These are phyloP conservation scores for Rhizopogon roseolus DNA, from an alignment of 768 basidiomycete genomes.

Conservation along the genomic window DNA sequence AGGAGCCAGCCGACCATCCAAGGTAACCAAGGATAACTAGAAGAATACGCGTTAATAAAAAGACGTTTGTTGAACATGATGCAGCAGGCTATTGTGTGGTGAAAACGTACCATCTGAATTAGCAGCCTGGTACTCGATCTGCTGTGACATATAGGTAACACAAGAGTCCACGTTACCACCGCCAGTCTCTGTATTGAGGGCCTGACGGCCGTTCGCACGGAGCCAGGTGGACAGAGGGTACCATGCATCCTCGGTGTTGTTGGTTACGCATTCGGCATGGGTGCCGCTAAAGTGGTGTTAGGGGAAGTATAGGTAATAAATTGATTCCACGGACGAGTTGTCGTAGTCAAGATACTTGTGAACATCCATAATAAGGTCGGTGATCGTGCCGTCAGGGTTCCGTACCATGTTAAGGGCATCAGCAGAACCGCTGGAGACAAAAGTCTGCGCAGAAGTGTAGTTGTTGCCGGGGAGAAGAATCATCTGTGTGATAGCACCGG, in stretches of 20 bases:
- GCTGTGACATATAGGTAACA: conserved; percentile 38
- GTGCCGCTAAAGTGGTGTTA: conserved; percentile 27
- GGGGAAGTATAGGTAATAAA: background rate
- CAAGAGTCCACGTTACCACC: conserved; percentile 50
- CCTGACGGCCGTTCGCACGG: conserved; percentile 44
- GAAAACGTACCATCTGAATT: conserved; percentile 41
- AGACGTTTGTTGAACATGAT: background rate
- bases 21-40: conserved; percentile 49
- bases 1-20: conserved; percentile 59
- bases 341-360: conserved; percentile 60
- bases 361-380: conserved; percentile 52
- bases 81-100: background rate
- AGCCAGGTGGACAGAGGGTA: conserved; percentile 45
- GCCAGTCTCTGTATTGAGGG: conserved; percentile 58
- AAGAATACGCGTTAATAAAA: no score
- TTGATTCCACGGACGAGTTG: conserved; percentile 35
- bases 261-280: conserved; percentile 44
- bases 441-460: conserved; percentile 50
- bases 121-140: conserved; percentile 40
- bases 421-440: conserved; percentile 46
- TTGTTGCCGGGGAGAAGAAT: conserved; percentile 58
- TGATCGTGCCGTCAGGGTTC: conserved; percentile 41
- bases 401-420: conserved; percentile 39
- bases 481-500: conserved; percentile 46
- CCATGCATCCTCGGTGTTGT: conserved; percentile 47